Evolutionary conservation across 495 filamentous ascomycete species (phyloP).

Genomic region (Neurospora sp.): DNA sequence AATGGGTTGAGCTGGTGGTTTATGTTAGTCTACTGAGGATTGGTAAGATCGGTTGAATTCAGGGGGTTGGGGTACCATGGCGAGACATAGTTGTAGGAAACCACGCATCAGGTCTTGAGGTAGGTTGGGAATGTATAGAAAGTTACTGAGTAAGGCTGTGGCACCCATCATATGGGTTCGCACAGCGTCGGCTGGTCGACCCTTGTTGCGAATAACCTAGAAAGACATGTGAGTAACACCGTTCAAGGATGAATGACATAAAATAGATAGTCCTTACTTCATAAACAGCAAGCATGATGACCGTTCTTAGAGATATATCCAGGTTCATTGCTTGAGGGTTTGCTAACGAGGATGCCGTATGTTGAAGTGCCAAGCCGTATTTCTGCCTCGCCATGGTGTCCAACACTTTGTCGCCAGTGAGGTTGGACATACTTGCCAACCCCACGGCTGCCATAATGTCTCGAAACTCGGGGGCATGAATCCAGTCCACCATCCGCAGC

Average conservation of each 20-base stretch:
- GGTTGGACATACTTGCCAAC: slow-evolving; percentile 33
- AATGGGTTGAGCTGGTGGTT: slow-evolving; percentile 23
- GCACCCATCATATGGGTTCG: slow-evolving; percentile 37
- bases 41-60: slow-evolving; percentile 12
- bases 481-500: slow-evolving; percentile 13
- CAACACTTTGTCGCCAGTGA: slow-evolving; percentile 33
- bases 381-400: slow-evolving; percentile 28
- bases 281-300: slow-evolving; percentile 37
- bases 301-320: slow-evolving; percentile 20
- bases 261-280: slow-evolving; percentile 22
- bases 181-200: slow-evolving; percentile 22
- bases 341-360: slow-evolving; percentile 25
- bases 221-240: not conserved
- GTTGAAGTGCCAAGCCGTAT: slow-evolving; percentile 31
- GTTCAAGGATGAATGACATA: not conserved
- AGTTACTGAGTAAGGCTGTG: slow-evolving; percentile 29
- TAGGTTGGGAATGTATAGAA: slow-evolving; percentile 17
- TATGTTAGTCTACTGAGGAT: not conserved
- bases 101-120: slow-evolving; percentile 24
- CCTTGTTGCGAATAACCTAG: slow-evolving; percentile 12
- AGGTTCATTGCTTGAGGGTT: slow-evolving; percentile 16
- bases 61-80: slow-evolving; percentile 26
- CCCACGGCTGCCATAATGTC: slow-evolving; percentile 38
- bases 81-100: slow-evolving; percentile 33
- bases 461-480: slow-evolving; percentile 20